Evolutionary conservation across 2,329 filamentous ascomycete genomes (phyloP).

Genomic region (Blastomyces percursus): DNA sequence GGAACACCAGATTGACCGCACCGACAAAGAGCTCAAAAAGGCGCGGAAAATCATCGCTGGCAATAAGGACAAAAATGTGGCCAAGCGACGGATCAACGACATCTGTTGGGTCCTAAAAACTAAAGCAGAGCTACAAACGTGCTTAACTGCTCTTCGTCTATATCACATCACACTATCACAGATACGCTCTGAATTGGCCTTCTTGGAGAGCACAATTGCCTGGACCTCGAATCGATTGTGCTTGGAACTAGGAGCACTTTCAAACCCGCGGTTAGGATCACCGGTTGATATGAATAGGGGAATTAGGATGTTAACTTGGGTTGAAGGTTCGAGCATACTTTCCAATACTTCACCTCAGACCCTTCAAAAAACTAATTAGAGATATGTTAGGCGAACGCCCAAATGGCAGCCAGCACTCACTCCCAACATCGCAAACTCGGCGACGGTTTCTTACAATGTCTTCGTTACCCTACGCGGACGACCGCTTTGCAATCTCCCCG

Average conservation of each 20-base stretch:
- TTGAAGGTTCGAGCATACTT: background rate
- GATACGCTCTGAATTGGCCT: background rate
- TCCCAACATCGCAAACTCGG: background rate
- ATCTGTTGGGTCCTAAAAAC: slow-evolving; percentile 2
- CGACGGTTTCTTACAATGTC: background rate
- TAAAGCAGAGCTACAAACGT: background rate
- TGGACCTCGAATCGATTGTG: background rate
- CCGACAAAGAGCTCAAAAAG: background rate
- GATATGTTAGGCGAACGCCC: background rate
- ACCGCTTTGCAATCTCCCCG: background rate
- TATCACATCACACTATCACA: background rate
- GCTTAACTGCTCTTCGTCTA: background rate
- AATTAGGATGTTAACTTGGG: background rate
- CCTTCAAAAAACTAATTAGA: background rate
- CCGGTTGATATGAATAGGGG: background rate
- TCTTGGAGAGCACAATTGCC: background rate
- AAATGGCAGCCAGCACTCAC: background rate
- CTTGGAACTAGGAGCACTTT: background rate
- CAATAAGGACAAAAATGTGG: background rate
- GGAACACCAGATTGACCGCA: slow-evolving; percentile 1
- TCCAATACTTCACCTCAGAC: background rate
- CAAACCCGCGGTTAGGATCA: background rate
- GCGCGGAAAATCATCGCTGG: background rate
- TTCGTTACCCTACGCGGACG: background rate
- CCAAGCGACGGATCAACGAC: background rate